phyloP scores from a whole-genome alignment of 2,329 filamentous ascomycete genomes.

The Aspergillus sp. region DNA sequence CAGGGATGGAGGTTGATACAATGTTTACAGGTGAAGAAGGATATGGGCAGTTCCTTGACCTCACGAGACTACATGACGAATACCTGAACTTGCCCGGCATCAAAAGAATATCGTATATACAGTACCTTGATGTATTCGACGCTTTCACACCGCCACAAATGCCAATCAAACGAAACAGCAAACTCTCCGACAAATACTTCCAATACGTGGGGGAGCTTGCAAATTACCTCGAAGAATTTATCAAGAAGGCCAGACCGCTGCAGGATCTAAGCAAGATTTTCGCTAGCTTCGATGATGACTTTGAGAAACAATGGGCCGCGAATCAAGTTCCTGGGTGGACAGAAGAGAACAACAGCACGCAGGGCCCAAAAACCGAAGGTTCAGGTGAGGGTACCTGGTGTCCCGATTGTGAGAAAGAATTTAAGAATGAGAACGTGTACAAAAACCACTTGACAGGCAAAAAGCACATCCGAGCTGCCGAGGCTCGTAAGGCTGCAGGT shows the following conservation, averaged over 20 bases:
- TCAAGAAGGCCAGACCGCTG: slow-evolving; percentile 78
- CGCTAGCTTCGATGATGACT: slow-evolving; percentile 74
- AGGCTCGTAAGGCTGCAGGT: slow-evolving; percentile 54
- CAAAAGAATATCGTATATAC: slow-evolving; percentile 82
- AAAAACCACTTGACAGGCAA: slow-evolving; percentile 84
- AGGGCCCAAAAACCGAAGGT: slow-evolving; percentile 52
- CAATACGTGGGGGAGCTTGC: slow-evolving; percentile 79
- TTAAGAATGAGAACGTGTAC: slow-evolving; percentile 94
- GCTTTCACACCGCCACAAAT: slow-evolving; percentile 73
- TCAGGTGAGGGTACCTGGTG: slow-evolving; percentile 78
- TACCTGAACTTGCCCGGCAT: slow-evolving; percentile 87
- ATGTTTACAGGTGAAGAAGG: slow-evolving; percentile 97
- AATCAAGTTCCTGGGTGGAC: slow-evolving; percentile 80
- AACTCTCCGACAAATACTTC: slow-evolving; percentile 91
- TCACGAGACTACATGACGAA: slow-evolving; percentile 78
- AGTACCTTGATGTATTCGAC: slow-evolving; percentile 92
- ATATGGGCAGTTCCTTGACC: slow-evolving; percentile 88
- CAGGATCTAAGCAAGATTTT: slow-evolving; percentile 83
- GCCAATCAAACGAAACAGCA: slow-evolving; percentile 75
- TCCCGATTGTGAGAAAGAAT: slow-evolving; percentile 87
- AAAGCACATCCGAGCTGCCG: slow-evolving; percentile 85
- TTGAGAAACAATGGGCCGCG: slow-evolving; percentile 77
- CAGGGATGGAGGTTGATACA: slow-evolving; percentile 72
- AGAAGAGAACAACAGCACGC: slow-evolving; percentile 49
- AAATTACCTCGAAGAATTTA: slow-evolving; percentile 82